Evolutionary conservation across 1,139 yeast genomes (phyloP), one percentile per base, ranked within the genome.

Genomic region (Entelexis paramagnoliae): DNA sequence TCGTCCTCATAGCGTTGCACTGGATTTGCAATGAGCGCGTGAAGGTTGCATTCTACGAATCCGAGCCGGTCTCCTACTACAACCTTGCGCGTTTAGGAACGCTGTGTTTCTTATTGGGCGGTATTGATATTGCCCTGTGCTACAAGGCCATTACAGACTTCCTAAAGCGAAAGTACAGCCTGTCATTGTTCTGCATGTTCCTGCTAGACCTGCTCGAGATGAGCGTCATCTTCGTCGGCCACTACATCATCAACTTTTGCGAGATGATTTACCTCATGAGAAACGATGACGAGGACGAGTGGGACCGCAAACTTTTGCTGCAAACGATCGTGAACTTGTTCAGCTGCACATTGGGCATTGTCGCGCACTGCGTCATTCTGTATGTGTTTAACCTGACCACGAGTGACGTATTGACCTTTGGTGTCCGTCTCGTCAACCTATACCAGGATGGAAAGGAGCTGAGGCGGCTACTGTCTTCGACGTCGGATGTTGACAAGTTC

Each of bases 221-320:
- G 51, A 32, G 51, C 30, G 19, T 50, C 6, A 50, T 46, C 11
- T 35, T 40, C 26, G 28, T 75, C 24, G 69, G 69, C 4, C 44
- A 50, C 49, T 49, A 38, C 24, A 33, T 39, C n/a, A 39, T 52
- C 17, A 57, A 53, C 26, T 9, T 49, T 19, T 16, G 28, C 16
- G 38, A 41, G n/a, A 35, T 51, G 38, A 14, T 33, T 14, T 49
- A 47, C 34, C 51, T 56, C n/a, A 14, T 26, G 67, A 66, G 5
- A 10, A 74, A 77, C 51, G 79, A 77, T 13, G 80, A 77, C 17
- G 81, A 76, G 39, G 84, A 80, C 45, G 71, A 73, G 1, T 82
- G 95, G 89, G 95, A 87, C 60, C 72, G 73, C 34, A 86, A 88
- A 63, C 75, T 79, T 1, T 71, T 79, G 59, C 77, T 76, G 58